These are phyloP conservation scores for Musa itinerans DNA, from an alignment of 176 grass and related monocot species.

Conservation along the genomic window DNA sequence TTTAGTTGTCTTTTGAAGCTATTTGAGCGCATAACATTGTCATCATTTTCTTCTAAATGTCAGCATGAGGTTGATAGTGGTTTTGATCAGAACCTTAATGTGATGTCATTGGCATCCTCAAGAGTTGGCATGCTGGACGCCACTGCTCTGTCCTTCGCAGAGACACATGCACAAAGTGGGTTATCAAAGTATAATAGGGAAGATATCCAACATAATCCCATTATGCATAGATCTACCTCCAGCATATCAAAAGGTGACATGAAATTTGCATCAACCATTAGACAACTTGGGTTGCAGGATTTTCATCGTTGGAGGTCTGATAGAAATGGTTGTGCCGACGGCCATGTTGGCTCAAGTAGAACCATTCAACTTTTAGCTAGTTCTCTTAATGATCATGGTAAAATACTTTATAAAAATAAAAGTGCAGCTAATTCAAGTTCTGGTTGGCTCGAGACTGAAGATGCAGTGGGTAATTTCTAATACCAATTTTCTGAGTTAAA, in stretches of 20 bases:
- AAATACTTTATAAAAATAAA: conserved; percentile 25
- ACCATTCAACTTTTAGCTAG: conserved; percentile 48
- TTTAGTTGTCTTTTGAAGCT: too few species aligned
- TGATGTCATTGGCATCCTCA: conserved; percentile 56
- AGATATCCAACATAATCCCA: neutral
- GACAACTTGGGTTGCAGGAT: conserved; percentile 45
- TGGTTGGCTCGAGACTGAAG: conserved; percentile 55
- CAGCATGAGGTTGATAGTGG: conserved; percentile 52
- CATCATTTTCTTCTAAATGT: conserved; percentile 13
- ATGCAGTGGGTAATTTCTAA: conserved; percentile 55
- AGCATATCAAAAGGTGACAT: conserved; percentile 40
- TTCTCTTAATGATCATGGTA: conserved; percentile 46
- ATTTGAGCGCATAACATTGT: neutral
- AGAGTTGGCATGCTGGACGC: conserved; percentile 25
- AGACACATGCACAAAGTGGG: conserved; percentile 38
- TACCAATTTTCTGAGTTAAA: neutral
- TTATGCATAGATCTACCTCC: conserved; percentile 44
- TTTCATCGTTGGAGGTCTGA: conserved; percentile 13
- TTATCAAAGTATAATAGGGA: conserved; percentile 41
- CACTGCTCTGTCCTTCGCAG: conserved; percentile 35
- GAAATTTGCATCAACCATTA: conserved; percentile 40
- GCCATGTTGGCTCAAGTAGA: conserved; percentile 64
- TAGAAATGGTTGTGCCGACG: conserved; percentile 30
- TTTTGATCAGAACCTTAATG: conserved; percentile 53
- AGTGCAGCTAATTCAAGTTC: conserved; percentile 27